Conservation (phyloP, 257 asterid species). For the Nicotiana tabacum region DNA sequence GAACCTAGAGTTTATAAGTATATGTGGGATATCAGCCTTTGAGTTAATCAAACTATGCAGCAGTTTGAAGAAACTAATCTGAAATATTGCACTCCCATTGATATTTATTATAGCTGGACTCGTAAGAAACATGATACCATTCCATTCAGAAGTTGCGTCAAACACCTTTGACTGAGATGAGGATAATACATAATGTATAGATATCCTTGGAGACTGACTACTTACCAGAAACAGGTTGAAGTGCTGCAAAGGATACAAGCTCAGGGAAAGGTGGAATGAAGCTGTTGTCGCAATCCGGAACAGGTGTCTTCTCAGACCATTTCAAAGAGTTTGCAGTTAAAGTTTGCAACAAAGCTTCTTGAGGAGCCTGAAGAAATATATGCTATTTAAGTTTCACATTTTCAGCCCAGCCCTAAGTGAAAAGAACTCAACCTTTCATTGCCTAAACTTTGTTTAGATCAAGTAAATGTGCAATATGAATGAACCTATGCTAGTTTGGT, state of each 20-base stretch:
- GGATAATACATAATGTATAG: not conserved
- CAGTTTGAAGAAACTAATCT: not conserved
- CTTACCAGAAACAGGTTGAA: constrained; percentile 68
- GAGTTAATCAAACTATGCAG: not conserved
- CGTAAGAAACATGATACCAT: not conserved
- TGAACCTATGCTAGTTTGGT: not conserved
- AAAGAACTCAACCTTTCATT: not conserved
- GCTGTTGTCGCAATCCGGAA: constrained; percentile 33
- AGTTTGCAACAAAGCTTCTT: constrained; percentile 63
- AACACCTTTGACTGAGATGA: not conserved
- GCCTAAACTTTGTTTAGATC: not conserved
- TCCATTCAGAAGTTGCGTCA: not conserved
- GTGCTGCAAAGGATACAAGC: constrained; percentile 69
- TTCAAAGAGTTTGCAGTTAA: constrained; percentile 49
- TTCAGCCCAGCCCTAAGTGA: not conserved
- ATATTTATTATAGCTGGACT: not conserved
- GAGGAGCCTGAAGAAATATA: constrained; percentile 43
- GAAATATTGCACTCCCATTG: not conserved
- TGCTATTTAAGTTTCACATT: not conserved
- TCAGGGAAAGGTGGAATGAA: constrained; percentile 59
- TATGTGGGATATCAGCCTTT: not conserved
- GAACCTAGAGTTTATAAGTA: not conserved
- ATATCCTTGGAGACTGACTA: not conserved
- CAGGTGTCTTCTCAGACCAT: constrained; percentile 63
- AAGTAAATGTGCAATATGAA: not conserved